phyloP scores from a whole-genome alignment of 75 land plant species.

The Cryptomeria japonica region DNA sequence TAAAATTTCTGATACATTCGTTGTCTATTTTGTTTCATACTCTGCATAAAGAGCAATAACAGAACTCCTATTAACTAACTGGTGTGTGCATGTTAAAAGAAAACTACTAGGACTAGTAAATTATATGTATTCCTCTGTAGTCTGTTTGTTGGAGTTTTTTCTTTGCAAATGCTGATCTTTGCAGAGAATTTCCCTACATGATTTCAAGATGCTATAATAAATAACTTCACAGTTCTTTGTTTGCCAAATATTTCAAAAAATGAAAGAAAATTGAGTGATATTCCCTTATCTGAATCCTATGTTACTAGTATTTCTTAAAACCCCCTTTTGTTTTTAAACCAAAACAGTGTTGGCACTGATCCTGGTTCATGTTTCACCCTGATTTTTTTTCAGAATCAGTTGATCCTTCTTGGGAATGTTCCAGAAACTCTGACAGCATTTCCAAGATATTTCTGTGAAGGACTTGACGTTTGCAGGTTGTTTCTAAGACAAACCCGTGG shows the following conservation, averaged over 20 bases:
- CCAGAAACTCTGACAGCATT: too few relatives aligned
- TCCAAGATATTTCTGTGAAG: too few relatives aligned
- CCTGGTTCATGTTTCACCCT: background rate
- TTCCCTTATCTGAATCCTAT: background rate
- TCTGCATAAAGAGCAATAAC: background rate
- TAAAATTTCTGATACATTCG: background rate
- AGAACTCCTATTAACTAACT: background rate
- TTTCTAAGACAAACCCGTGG: too few relatives aligned
- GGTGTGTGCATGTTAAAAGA: background rate
- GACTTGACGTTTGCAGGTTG: too few relatives aligned
- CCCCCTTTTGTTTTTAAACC: background rate
- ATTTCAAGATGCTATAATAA: background rate
- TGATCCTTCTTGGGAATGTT: too few relatives aligned
- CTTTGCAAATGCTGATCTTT: background rate
- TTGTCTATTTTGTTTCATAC: background rate
- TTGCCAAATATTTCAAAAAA: background rate
- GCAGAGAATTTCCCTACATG: background rate
- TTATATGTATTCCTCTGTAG: background rate
- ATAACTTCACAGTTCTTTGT: background rate
- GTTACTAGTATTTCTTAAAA: too few relatives aligned
- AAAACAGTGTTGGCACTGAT: too few relatives aligned
- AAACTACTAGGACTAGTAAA: background rate
- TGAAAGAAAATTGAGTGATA: background rate
- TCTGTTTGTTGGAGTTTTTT: background rate
- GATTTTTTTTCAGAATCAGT: too few relatives aligned